A percentile compares a stretch with the other conserved stretches of the same genome.
These are phyloP conservation scores for Pythium grandisporangium DNA, from an alignment of 352 stramenopile species.

Conservation along the genomic window DNA sequence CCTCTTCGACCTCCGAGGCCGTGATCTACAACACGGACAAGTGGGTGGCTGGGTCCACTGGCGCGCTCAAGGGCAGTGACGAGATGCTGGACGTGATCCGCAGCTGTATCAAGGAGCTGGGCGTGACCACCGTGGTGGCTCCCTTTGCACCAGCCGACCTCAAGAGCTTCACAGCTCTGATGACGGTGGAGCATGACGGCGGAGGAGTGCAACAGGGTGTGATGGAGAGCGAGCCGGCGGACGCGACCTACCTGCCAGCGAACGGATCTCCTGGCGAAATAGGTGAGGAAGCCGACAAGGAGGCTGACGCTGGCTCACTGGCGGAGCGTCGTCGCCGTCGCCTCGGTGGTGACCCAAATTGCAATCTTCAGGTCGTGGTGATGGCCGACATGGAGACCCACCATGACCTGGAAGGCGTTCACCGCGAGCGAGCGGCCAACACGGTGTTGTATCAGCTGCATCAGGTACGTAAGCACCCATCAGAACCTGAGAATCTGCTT, in stretches of 20 bases:
- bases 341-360: conserved; percentile 33
- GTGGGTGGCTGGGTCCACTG: conserved; percentile 40
- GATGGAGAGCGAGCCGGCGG: no score
- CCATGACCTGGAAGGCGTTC: conserved; percentile 27
- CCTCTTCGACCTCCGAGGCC: conserved; percentile 1
- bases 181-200: conserved; percentile 32
- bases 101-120: conserved; percentile 35
- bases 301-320: no score
- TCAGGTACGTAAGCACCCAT: conserved; percentile 9
- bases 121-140: conserved; percentile 46
- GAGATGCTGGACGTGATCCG: conserved; percentile 53
- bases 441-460: conserved; percentile 41
- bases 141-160: conserved; percentile 49
- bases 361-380: conserved; percentile 41
- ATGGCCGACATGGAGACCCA: no score
- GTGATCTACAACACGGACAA: conserved; percentile 64
- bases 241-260: no score
- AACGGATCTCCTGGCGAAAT: no score
- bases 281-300: no score
- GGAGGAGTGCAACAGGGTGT: conserved; percentile 8
- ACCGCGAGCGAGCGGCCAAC: conserved; percentile 51
- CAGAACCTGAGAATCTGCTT: no score
- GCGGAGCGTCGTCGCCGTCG: not conserved
- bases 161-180: conserved; percentile 36
- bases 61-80: conserved; percentile 39